phyloP scores from a whole-genome alignment of 306 rosid genomes.

The Gastrolobium villosum region DNA sequence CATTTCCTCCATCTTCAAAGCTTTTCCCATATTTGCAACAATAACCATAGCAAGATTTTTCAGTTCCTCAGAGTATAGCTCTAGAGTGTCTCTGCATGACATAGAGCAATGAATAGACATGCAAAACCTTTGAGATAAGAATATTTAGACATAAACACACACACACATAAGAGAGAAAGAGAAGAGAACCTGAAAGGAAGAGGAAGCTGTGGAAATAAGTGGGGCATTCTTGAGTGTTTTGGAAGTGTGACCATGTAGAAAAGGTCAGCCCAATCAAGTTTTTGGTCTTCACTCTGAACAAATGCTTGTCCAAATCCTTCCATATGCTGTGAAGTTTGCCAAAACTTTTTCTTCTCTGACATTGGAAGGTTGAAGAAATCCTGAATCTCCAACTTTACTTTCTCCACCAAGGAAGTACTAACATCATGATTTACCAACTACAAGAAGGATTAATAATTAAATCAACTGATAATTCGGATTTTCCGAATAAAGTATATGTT shows the following conservation, averaged over 20 bases:
- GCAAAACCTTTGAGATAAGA: background rate
- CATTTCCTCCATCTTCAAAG: slow-evolving; percentile 25
- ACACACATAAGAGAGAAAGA: background rate
- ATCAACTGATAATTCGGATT: background rate
- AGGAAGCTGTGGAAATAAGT: slow-evolving; percentile 65
- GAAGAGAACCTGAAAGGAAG: slow-evolving; percentile 54
- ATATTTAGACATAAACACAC: background rate
- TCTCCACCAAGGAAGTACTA: slow-evolving; percentile 52
- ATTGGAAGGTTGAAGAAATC: slow-evolving; percentile 63
- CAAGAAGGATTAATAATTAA: background rate
- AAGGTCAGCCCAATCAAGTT: slow-evolving; percentile 65
- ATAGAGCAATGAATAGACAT: background rate
- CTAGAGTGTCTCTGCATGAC: slow-evolving; percentile 57
- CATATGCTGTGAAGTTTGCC: slow-evolving; percentile 57
- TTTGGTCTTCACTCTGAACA: slow-evolving; percentile 54
- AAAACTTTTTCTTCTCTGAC: slow-evolving; percentile 61
- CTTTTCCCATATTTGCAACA: slow-evolving; percentile 35
- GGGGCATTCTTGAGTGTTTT: slow-evolving; percentile 53
- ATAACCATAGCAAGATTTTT: slow-evolving; percentile 34
- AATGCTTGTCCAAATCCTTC: slow-evolving; percentile 81
- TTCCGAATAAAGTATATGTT: background rate
- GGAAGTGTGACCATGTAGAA: slow-evolving; percentile 60
- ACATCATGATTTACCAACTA: slow-evolving; percentile 73
- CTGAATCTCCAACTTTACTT: slow-evolving; percentile 51
- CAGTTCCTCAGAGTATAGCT: slow-evolving; percentile 39